phyloP scores from a whole-genome alignment of 78 protist genomes.

The Protostelium mycophagum region DNA sequence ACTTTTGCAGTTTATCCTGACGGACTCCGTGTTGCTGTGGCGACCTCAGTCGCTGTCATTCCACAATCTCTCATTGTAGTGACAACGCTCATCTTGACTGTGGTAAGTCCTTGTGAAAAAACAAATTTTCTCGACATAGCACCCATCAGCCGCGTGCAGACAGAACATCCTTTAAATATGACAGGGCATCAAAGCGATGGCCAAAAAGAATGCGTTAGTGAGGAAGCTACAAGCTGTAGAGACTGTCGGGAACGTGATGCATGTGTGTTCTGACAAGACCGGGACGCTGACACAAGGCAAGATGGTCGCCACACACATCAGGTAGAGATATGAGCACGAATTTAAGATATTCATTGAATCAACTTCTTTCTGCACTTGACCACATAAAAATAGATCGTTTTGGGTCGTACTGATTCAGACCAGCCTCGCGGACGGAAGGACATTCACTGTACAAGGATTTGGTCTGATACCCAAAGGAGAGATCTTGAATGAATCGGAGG shows the following conservation, averaged over 20 bases:
- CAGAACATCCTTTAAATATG: too few species aligned
- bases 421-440: not conserved
- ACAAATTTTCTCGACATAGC: too few species aligned
- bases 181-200: conserved; percentile 68
- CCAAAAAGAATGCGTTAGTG: conserved; percentile 76
- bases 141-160: too few species aligned
- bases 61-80: conserved; percentile 41
- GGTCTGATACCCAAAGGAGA: conserved; percentile 44
- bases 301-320: conserved; percentile 75
- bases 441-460: not conserved
- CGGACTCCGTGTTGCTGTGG: conserved; percentile 82
- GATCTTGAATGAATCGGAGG: conserved; percentile 17
- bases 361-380: too few species aligned
- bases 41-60: conserved; percentile 75
- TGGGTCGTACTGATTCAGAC: not conserved
- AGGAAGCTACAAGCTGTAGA: conserved; percentile 85
- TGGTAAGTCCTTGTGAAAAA: too few species aligned
- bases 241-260: conserved; percentile 83
- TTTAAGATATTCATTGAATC: too few species aligned
- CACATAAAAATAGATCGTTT: too few species aligned
- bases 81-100: not conserved
- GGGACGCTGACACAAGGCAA: conserved; percentile 94
- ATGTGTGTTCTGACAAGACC: conserved; percentile 92
- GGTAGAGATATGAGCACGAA: conserved; percentile 32
- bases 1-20: conserved; percentile 90